phyloP scores from a whole-genome alignment of 2,329 filamentous ascomycete genomes.

The Talaromyces albobiverticillius region DNA sequence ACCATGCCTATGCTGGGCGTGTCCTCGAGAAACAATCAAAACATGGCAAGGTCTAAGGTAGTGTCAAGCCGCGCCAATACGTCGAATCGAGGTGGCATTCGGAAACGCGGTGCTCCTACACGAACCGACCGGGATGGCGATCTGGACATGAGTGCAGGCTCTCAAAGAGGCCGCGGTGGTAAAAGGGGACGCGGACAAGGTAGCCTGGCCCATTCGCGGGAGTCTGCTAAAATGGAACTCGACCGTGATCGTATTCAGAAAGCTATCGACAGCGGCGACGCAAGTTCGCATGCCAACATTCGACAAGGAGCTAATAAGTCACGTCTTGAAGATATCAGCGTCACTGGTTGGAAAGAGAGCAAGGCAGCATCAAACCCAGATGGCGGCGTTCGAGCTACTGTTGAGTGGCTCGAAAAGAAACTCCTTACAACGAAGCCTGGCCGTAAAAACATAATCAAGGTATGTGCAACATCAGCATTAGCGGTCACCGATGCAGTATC shows the following conservation, averaged over 20 bases:
- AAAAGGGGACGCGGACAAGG: constrained; percentile 33
- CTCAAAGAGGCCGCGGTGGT: constrained; percentile 32
- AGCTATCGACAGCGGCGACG: constrained; percentile 33
- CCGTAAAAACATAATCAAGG: constrained; percentile 69
- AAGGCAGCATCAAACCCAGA: constrained; percentile 66
- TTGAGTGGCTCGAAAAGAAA: constrained; percentile 70
- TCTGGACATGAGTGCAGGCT: constrained; percentile 51
- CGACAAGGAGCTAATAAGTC: constrained; percentile 34
- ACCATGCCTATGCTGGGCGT: constrained; percentile 16
- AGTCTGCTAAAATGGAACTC: constrained; percentile 16
- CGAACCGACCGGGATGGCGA: constrained; percentile 61
- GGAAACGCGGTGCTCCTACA: constrained; percentile 42
- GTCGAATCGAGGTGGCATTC: constrained; percentile 48
- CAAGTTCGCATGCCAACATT: constrained; percentile 36
- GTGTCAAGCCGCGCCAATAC: constrained; percentile 25
- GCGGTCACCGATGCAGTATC: constrained; percentile 35
- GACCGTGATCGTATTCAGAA: constrained; percentile 29
- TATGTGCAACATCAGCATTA: constrained; percentile 58
- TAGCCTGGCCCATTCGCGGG: constrained; percentile 24
- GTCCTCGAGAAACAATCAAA: constrained; percentile 18
- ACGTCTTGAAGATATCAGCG: constrained; percentile 34
- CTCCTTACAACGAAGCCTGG: constrained; percentile 54
- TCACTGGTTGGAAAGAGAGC: constrained; percentile 65
- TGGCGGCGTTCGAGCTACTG: constrained; percentile 62
- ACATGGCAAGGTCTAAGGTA: constrained; percentile 32